These are phyloP conservation scores for Talaromyces funiculosus DNA, from an alignment of 2,329 filamentous ascomycete species.

Conservation along the genomic window DNA sequence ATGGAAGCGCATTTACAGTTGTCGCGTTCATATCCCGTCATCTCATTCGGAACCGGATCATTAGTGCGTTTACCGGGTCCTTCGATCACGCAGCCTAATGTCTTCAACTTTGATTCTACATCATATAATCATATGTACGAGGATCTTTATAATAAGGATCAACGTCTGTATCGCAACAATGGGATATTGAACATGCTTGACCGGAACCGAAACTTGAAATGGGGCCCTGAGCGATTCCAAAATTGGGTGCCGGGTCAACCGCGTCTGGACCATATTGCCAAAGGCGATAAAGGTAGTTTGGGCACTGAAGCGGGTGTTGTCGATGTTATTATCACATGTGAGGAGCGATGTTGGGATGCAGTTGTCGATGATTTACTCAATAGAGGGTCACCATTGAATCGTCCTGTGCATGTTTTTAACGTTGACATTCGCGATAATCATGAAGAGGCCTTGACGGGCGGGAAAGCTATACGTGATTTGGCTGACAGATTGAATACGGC, in stretches of 20 bases:
- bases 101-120: conserved; percentile 96
- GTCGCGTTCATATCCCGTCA: conserved; percentile 82
- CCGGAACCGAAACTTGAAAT: conserved; percentile 86
- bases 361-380: conserved; percentile 89
- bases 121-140: conserved; percentile 94
- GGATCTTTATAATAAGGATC: conserved; percentile 80
- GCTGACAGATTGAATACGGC: conserved; percentile 77
- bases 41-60: conserved; percentile 94
- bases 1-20: conserved; percentile 99
- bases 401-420: conserved; percentile 95
- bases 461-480: conserved; percentile 84
- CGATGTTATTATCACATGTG: conserved; percentile 93
- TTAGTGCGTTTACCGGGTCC: conserved; percentile 90
- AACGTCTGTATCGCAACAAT: conserved; percentile 81
- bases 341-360: conserved; percentile 97
- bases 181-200: conserved; percentile 94
- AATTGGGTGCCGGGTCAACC: conserved; percentile 90
- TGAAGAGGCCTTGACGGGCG: conserved; percentile 87
- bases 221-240: conserved; percentile 94
- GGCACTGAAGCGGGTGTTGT: conserved; percentile 87
- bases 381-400: conserved; percentile 78
- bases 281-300: conserved; percentile 66
- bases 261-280: conserved; percentile 63
- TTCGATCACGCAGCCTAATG: conserved; percentile 86
- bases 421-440: conserved; percentile 98